Conservation (phyloP, 106 monocot species). For the Apostasia shenzhenica region DNA sequence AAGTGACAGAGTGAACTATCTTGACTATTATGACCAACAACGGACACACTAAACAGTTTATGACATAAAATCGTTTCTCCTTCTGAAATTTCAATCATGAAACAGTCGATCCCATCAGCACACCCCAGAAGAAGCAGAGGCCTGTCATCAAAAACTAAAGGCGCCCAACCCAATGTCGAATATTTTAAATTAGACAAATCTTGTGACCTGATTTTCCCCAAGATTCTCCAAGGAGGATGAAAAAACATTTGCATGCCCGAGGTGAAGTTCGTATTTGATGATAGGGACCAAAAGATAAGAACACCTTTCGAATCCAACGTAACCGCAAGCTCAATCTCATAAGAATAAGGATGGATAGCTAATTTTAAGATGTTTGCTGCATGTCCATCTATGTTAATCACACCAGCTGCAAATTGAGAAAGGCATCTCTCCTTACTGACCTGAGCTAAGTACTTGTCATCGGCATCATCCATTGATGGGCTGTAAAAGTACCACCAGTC, state of each 20-base stretch:
- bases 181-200: constrained; percentile 32
- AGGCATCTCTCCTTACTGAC: constrained; percentile 23
- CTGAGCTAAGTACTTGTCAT: constrained; percentile 10
- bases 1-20: constrained; percentile 45
- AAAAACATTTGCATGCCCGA: constrained; percentile 23
- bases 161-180: constrained; percentile 68
- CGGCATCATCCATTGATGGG: constrained; percentile 13
- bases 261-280: constrained; percentile 32
- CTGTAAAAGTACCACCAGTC: constrained; percentile 44
- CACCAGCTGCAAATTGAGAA: constrained; percentile 23
- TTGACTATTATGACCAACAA: constrained; percentile 19
- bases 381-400: constrained; percentile 62
- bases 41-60: constrained; percentile 57
- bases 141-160: constrained; percentile 46
- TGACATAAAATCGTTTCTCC: constrained; percentile 29
- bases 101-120: constrained; percentile 69
- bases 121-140: constrained; percentile 70
- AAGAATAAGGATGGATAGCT: constrained; percentile 54
- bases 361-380: constrained; percentile 52
- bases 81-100: constrained; percentile 38
- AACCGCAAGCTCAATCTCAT: constrained; percentile 54
- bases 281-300: constrained; percentile 83
- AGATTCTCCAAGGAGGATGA: constrained; percentile 49
- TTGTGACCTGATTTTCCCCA: constrained; percentile 41
- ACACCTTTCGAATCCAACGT: constrained; percentile 74